phyloP scores from a whole-genome alignment of 2,329 filamentous ascomycete genomes.

The Alternaria novae-zelandiae region DNA sequence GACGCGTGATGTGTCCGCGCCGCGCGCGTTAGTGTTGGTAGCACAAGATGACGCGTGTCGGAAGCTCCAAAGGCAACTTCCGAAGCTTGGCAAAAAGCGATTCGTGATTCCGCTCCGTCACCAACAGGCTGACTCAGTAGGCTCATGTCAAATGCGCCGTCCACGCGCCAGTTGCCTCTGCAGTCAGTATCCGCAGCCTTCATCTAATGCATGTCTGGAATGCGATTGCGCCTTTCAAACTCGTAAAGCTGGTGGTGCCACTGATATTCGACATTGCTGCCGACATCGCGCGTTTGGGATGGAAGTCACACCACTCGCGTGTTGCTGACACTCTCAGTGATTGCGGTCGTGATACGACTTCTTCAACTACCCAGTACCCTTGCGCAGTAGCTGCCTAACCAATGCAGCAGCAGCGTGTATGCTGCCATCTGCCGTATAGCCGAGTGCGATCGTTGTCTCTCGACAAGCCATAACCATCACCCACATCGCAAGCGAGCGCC shows the following conservation, averaged over 20 bases:
- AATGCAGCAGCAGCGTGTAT: background rate
- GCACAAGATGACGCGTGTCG: background rate
- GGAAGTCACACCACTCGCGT: background rate
- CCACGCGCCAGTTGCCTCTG: background rate
- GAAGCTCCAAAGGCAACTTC: background rate
- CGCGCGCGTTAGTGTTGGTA: background rate
- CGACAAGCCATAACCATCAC: background rate
- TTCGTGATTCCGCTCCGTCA: background rate
- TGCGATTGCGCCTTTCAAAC: background rate
- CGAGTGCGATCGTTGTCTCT: background rate
- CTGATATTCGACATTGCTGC: background rate
- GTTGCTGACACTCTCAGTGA: background rate
- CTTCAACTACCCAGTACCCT: background rate
- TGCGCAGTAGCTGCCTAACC: background rate
- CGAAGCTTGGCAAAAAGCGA: background rate
- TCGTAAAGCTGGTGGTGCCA: background rate
- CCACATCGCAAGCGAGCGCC: background rate
- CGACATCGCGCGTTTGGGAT: background rate
- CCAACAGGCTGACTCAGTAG: background rate
- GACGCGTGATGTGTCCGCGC: background rate
- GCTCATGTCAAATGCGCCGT: background rate
- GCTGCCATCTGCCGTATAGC: background rate
- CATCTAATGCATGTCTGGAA: background rate
- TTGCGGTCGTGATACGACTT: background rate
- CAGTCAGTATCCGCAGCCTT: background rate